Conservation (phyloP, 108 stramenopile species). For the Parietichytrium sp. region DNA sequence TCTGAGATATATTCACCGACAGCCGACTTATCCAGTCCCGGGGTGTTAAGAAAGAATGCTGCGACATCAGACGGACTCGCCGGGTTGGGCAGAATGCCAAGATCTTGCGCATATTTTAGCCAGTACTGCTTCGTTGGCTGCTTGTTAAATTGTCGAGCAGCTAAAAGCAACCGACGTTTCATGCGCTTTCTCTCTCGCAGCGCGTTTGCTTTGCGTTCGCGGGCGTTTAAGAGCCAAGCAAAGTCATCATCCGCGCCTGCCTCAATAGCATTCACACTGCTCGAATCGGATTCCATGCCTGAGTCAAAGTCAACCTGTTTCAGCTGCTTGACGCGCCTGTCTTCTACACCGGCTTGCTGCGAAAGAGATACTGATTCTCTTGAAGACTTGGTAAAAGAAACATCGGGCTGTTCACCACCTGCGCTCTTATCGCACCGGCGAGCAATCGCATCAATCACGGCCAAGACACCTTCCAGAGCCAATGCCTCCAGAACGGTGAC, state of each 20-base stretch:
- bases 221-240: slow-evolving; percentile 54
- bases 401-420: too few species aligned
- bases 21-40: slow-evolving; percentile 79
- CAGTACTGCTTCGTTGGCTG: slow-evolving; percentile 66
- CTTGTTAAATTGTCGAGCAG: slow-evolving; percentile 76
- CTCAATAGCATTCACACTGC: slow-evolving; percentile 50
- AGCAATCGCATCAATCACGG: slow-evolving; percentile 81
- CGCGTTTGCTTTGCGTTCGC: slow-evolving; percentile 54
- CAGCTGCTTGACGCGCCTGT: slow-evolving; percentile 41
- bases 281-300: slow-evolving; percentile 47
- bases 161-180: slow-evolving; percentile 71
- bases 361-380: too few species aligned
- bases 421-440: slow-evolving; percentile 40
- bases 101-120: slow-evolving; percentile 71
- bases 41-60: slow-evolving; percentile 72
- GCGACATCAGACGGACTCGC: slow-evolving; percentile 61
- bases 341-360: background rate
- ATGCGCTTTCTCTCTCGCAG: slow-evolving; percentile 75
- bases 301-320: slow-evolving; percentile 35
- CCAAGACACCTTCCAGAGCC: slow-evolving; percentile 78
- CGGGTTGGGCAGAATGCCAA: slow-evolving; percentile 60
- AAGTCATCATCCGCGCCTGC: slow-evolving; percentile 31
- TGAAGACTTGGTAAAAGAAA: too few species aligned
- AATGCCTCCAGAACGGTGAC: slow-evolving; percentile 77
- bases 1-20: slow-evolving; percentile 85